Evolutionary conservation across 257 asterid species (phyloP).

Genomic region (Lantana camara): DNA sequence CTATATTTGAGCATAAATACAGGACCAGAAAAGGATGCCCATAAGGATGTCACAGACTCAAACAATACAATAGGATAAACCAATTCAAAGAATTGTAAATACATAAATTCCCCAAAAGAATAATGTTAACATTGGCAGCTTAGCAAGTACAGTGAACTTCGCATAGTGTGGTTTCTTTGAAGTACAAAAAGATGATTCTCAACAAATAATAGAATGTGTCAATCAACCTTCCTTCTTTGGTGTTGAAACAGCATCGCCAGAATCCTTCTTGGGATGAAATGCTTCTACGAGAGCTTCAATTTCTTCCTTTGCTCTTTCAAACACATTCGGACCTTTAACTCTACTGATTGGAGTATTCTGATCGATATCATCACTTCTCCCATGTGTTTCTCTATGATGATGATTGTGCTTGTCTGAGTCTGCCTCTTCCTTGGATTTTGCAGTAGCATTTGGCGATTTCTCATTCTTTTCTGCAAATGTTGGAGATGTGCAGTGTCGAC

Average conservation of each 20-base stretch:
- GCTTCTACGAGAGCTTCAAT: slow-evolving; percentile 64
- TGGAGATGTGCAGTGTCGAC: neutral
- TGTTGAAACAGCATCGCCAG: slow-evolving; percentile 23
- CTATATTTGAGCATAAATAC: too few relatives aligned
- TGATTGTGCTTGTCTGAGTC: slow-evolving; percentile 36
- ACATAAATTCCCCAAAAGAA: too few relatives aligned
- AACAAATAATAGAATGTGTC: slow-evolving; percentile 1
- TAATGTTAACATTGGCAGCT: neutral
- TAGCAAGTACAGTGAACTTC: neutral
- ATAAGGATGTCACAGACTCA: too few relatives aligned
- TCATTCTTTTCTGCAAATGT: slow-evolving; percentile 35
- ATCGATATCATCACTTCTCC: slow-evolving; percentile 58
- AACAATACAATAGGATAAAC: neutral
- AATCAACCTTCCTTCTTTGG: slow-evolving; percentile 39
- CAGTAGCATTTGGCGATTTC: slow-evolving; percentile 33
- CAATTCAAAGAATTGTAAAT: neutral
- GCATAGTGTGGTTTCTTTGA: slow-evolving; percentile 9
- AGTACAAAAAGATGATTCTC: neutral
- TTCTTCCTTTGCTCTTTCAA: slow-evolving; percentile 91
- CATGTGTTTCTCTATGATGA: slow-evolving; percentile 81
- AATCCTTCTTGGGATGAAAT: slow-evolving; percentile 59
- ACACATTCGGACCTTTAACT: slow-evolving; percentile 73
- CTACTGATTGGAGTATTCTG: slow-evolving; percentile 52
- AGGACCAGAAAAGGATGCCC: too few relatives aligned
- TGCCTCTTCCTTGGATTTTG: slow-evolving; percentile 37